Evolutionary conservation across 2,329 filamentous ascomycete genomes (phyloP).

Genomic region (Arthrobotrys megalospora): DNA sequence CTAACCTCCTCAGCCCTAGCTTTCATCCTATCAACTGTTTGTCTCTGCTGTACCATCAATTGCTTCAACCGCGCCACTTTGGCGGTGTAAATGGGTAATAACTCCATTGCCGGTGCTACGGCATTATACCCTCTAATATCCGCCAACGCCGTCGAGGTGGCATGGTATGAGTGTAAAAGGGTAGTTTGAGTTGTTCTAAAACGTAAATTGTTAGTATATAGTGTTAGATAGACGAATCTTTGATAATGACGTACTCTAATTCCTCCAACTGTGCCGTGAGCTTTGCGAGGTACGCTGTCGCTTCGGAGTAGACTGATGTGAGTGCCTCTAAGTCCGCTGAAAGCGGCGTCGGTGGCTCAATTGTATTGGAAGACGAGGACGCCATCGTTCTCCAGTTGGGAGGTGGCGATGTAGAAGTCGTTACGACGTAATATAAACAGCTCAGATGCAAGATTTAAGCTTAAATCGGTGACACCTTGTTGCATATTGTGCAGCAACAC

Average conservation of each 20-base stretch:
- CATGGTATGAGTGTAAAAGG: conserved; percentile 52
- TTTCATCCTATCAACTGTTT: conserved; percentile 53
- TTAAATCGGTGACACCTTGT: conserved; percentile 28
- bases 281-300: conserved; percentile 42
- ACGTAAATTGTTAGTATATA: background rate
- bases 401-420: background rate
- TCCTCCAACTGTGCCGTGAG: conserved; percentile 34
- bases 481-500: conserved; percentile 40
- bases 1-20: conserved; percentile 36
- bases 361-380: conserved; percentile 6
- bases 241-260: conserved; percentile 46
- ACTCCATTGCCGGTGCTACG: conserved; percentile 47
- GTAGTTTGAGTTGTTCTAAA: conserved; percentile 51
- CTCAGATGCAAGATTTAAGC: conserved; percentile 31
- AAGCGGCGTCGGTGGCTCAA: background rate
- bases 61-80: conserved; percentile 46
- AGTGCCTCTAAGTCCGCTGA: conserved; percentile 37
- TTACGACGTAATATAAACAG: conserved; percentile 9
- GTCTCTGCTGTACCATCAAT: conserved; percentile 42
- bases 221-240: background rate
- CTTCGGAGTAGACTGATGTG: conserved; percentile 40
- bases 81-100: conserved; percentile 39
- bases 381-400: conserved; percentile 6
- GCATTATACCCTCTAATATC: conserved; percentile 49
- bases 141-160: conserved; percentile 52